Evolutionary conservation across 139 green algal genomes (phyloP).

Genomic region (Haematococcus lacustris): DNA sequence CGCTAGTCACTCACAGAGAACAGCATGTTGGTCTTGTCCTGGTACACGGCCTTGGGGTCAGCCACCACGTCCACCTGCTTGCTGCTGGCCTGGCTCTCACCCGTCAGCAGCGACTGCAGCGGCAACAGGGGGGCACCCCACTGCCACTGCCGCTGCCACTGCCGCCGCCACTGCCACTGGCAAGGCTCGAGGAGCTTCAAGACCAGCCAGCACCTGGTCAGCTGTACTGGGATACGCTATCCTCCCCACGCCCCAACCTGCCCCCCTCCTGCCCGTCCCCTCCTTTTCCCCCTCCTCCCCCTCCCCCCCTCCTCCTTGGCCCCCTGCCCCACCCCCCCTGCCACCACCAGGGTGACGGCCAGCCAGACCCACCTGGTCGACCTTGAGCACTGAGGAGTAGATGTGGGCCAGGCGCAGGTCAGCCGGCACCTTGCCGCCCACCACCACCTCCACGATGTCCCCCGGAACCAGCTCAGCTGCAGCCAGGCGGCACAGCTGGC

Average conservation of each 20-base stretch:
- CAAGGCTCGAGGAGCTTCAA: too few species aligned
- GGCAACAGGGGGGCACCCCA: too few species aligned
- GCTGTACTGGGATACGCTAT: too few species aligned
- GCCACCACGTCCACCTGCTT: conserved; percentile 46
- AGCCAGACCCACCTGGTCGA: conserved; percentile 49
- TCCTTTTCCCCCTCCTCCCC: too few species aligned
- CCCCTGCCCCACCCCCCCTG: too few species aligned
- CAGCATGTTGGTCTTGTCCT: conserved; percentile 82
- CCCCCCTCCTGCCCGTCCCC: too few species aligned
- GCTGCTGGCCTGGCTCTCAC: conserved; percentile 65
- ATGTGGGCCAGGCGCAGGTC: conserved; percentile 29
- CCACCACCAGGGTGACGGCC: too few species aligned
- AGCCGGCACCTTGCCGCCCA: conserved; percentile 88
- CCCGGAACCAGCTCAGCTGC: conserved; percentile 78
- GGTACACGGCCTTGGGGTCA: conserved; percentile 53
- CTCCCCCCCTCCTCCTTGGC: too few species aligned
- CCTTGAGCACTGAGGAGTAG: conserved; percentile 39
- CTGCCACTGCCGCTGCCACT: too few species aligned
- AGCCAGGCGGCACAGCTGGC: conserved; percentile 20
- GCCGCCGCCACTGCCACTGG: too few species aligned
- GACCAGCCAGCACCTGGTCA: too few species aligned
- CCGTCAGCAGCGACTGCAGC: conserved; percentile 74
- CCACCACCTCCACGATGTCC: conserved; percentile 87
- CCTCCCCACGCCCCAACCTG: too few species aligned
- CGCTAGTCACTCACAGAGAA: conserved; percentile 74